These are phyloP conservation scores for Spergularia marina DNA, from an alignment of 148 eudicot species.

Conservation along the genomic window DNA sequence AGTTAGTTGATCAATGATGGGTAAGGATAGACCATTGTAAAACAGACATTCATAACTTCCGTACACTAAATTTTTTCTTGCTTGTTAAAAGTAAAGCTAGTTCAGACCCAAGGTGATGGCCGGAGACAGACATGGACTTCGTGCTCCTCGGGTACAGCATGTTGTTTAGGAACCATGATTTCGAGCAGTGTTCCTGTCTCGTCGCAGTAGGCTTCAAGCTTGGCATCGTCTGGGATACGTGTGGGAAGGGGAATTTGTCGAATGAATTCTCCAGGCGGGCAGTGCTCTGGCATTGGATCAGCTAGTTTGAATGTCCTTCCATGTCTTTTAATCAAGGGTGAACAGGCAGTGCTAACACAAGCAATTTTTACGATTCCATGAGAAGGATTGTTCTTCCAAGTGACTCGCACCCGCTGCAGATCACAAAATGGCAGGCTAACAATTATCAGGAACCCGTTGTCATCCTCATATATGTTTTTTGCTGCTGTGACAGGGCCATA, in stretches of 20 bases:
- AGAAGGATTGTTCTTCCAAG: conserved; percentile 51
- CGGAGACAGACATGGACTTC: conserved; percentile 55
- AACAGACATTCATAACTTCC: conserved; percentile 13
- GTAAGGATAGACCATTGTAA: conserved; percentile 9
- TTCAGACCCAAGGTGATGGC: conserved; percentile 53
- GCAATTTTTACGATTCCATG: conserved; percentile 53
- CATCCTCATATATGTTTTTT: conserved; percentile 61
- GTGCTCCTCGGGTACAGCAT: conserved; percentile 49
- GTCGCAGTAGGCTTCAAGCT: conserved; percentile 57
- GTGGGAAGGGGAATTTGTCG: conserved; percentile 46
- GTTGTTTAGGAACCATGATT: conserved; percentile 59
- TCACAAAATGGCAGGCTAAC: conserved; percentile 57
- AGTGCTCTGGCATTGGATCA: conserved; percentile 51
- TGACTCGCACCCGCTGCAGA: conserved; percentile 46
- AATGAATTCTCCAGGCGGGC: conserved; percentile 59
- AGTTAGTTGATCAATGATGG: conserved; percentile 28
- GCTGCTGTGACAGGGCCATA: conserved; percentile 60
- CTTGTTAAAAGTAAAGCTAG: conserved; percentile 26
- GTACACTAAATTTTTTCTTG: conserved; percentile 31
- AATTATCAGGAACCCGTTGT: conserved; percentile 47
- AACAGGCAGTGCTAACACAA: conserved; percentile 48
- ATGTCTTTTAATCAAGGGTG: conserved; percentile 46
- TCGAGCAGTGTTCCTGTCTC: conserved; percentile 53
- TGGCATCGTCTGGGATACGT: conserved; percentile 59
- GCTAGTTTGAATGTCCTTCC: conserved; percentile 54